Conservation (phyloP, 2,329 filamentous ascomycete genomes). For the Penicillium sp. region DNA sequence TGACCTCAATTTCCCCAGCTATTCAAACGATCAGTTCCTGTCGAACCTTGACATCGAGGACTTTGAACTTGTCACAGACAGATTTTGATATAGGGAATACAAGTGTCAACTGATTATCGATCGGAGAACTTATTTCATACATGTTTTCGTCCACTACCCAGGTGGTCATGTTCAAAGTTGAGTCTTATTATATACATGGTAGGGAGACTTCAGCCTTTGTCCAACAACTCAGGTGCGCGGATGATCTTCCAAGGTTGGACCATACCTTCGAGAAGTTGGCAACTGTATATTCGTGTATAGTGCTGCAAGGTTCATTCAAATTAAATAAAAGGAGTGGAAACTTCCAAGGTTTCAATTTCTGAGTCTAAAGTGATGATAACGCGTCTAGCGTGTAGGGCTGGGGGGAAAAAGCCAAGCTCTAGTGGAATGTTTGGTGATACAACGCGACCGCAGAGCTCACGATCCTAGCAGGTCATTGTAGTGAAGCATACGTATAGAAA, state of each 20-base stretch:
- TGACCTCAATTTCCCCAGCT: constrained; percentile 14
- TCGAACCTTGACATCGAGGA: not conserved
- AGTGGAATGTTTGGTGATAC: not conserved
- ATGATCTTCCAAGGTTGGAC: not conserved
- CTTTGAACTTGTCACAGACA: not conserved
- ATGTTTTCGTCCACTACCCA: not conserved
- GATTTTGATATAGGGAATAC: not conserved
- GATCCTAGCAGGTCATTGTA: not conserved
- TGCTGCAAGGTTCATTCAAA: not conserved
- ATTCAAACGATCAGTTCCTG: constrained; percentile 6
- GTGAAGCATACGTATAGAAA: not conserved
- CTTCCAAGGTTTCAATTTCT: not conserved
- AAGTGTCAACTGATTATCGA: not conserved
- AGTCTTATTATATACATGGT: not conserved
- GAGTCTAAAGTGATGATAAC: not conserved
- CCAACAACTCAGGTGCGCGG: not conserved
- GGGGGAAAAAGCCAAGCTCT: not conserved
- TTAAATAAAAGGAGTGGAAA: not conserved
- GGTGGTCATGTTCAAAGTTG: not conserved
- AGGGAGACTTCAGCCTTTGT: not conserved
- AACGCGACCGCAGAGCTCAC: not conserved
- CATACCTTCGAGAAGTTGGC: not conserved
- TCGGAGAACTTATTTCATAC: not conserved
- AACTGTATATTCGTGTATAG: not conserved
- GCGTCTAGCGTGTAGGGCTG: not conserved